Conservation (phyloP, 2,329 filamentous ascomycete genomes). For the Fusarium sp. region DNA sequence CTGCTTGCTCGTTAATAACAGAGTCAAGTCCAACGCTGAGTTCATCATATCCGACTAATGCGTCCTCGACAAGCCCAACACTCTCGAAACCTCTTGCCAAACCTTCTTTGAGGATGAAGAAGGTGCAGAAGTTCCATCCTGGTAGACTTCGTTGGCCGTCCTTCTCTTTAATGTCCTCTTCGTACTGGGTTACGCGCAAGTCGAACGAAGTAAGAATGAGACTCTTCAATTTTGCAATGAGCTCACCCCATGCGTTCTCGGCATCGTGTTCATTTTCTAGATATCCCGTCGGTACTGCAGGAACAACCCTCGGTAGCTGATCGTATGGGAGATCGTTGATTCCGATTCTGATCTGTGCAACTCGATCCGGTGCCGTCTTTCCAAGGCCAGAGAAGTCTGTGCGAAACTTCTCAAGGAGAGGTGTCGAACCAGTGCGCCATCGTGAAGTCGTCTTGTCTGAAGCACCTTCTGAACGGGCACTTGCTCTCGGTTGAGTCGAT, state of each 20-base stretch:
- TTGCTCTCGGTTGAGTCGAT: conserved; percentile 80
- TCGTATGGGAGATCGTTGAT: conserved; percentile 79
- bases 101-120: conserved; percentile 97
- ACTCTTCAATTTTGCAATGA: conserved; percentile 88
- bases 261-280: conserved; percentile 82
- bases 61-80: conserved; percentile 95
- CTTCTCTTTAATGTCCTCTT: conserved; percentile 96
- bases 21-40: conserved; percentile 88
- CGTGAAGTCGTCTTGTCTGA: conserved; percentile 80
- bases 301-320: conserved; percentile 72
- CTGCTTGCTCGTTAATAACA: conserved; percentile 81
- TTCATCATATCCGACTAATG: conserved; percentile 94
- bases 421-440: conserved; percentile 85
- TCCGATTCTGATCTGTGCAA: conserved; percentile 87
- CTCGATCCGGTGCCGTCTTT: conserved; percentile 81
- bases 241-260: conserved; percentile 85
- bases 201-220: conserved; percentile 93
- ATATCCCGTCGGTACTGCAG: conserved; percentile 74
- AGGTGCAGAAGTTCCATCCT: conserved; percentile 99
- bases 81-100: conserved; percentile 95
- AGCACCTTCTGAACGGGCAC: conserved; percentile 67
- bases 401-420: conserved; percentile 89
- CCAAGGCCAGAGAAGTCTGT: conserved; percentile 86
- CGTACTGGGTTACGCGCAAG: conserved; percentile 90
- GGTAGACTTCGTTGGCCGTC: conserved; percentile 89